Conservation (phyloP, 2,329 filamentous ascomycete species). For the Talaromyces sp. region DNA sequence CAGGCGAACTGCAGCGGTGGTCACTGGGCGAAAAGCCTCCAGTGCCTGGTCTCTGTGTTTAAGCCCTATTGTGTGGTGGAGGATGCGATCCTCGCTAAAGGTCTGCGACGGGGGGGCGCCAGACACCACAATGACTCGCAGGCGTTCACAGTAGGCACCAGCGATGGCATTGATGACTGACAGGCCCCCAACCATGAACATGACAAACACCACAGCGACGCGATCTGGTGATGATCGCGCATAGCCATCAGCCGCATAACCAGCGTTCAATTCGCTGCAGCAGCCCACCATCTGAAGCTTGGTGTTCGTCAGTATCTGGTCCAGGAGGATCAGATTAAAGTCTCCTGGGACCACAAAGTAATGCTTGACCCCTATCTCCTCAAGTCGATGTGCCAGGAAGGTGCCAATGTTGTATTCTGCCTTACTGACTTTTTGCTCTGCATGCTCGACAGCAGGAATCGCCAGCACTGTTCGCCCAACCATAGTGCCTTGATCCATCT, state of each 20-base stretch:
- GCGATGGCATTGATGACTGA: background rate
- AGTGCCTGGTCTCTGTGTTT: no score
- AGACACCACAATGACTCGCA: background rate
- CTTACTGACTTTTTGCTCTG: no score
- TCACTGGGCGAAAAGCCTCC: no score
- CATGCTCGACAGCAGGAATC: background rate
- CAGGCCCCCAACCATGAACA: background rate
- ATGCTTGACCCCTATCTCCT: background rate
- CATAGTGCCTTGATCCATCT: slow-evolving; percentile 50
- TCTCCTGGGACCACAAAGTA: background rate
- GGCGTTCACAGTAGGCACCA: background rate
- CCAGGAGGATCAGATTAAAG: background rate
- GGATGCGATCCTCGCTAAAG: no score
- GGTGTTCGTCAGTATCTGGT: background rate
- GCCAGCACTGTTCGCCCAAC: background rate
- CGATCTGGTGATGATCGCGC: background rate
- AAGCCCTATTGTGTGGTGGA: no score
- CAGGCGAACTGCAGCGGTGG: no score
- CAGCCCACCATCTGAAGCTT: background rate
- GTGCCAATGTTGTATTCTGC: no score
- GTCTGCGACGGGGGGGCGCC: no score
- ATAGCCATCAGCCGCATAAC: background rate
- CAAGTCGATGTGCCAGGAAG: no score
- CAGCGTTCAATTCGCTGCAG: background rate
- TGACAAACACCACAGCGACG: background rate